These are phyloP conservation scores for Dalbergia cochinchinensis DNA, from an alignment of 306 rosid species.

Conservation along the genomic window DNA sequence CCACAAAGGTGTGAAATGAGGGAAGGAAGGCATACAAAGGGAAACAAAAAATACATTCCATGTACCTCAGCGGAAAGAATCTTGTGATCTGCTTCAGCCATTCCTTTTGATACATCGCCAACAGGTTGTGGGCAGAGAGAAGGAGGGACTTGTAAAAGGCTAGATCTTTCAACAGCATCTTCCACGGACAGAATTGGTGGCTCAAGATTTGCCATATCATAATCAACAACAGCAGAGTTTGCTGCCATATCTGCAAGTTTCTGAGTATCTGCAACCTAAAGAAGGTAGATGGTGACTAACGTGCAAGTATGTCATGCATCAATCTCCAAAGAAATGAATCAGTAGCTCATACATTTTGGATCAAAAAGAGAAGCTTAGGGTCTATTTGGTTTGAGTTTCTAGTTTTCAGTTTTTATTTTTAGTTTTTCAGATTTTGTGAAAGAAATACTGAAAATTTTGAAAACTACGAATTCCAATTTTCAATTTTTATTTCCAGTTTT, in stretches of 20 bases:
- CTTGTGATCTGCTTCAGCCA: constrained; percentile 83
- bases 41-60: background rate
- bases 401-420: too few species aligned
- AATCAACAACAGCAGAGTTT: constrained; percentile 67
- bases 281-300: constrained; percentile 41
- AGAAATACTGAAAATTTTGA: too few species aligned
- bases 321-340: constrained; percentile 22
- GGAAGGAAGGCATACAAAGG: background rate
- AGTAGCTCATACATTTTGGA: constrained; percentile 27
- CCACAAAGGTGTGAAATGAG: background rate
- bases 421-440: too few species aligned
- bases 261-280: constrained; percentile 92
- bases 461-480: too few species aligned
- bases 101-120: constrained; percentile 85
- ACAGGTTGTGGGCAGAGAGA: constrained; percentile 61
- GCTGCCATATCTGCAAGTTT: constrained; percentile 82
- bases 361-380: background rate
- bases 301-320: constrained; percentile 25
- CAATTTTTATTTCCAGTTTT: too few species aligned
- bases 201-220: constrained; percentile 64
- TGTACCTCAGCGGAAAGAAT: constrained; percentile 80
- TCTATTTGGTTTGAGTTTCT: too few species aligned
- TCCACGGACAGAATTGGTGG: constrained; percentile 79
- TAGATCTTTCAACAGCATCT: constrained; percentile 78
- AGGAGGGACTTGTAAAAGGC: constrained; percentile 71